Evolutionary conservation across 2,329 filamentous ascomycete species (phyloP), one percentile per base, ranked within the genome.

Genomic region (Aspergillus sp.): DNA sequence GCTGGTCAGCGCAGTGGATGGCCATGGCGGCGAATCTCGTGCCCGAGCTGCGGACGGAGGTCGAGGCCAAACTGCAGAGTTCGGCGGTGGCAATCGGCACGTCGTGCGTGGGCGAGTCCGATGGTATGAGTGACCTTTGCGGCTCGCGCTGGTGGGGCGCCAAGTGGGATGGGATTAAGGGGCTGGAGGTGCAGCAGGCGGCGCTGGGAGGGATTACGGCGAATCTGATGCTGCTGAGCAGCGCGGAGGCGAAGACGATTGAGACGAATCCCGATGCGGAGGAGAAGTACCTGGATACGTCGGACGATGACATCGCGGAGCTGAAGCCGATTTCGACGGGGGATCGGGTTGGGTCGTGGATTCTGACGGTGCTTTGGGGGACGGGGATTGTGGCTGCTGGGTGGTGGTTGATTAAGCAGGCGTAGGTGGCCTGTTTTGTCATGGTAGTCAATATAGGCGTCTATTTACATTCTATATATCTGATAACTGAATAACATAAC

Each of bases 1-100:
- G 86, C 42, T 87, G 56, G 56, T 86, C 63, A 13, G 81, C 85
- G 65, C 82, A 86, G 42, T 89, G 86, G 84, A 75, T 90, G 64
- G 79, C 84, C 3, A 78, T 82, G 22, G 79, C 83, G 1, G 82
- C 83, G 2, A 80, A 86, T 63, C 58, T 90, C 15, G 86, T 83
- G 0, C 87, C 87, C 0, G 80, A 79, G 54, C 1, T 68, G 69
- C 20, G 72, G 79, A 0, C 74, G 67, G 33, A 84, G 9, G 27
- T 90, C 62, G 73, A 82, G 56, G 80, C 84, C 1, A 79, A 83
- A 24, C 76, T 90, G 9, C 73, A 76, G 49, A 80, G 73, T 1
- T 87, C 86, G 1, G 77, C 86, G 3, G 59, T 77, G 54, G 86
- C 81, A 0, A 88, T 86, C 1, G 81, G 84, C 1, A 79, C 77